Evolutionary conservation across 2,329 filamentous ascomycete species (phyloP), one percentile per base, ranked within the genome.

Genomic region (Colletotrichum magnum): DNA sequence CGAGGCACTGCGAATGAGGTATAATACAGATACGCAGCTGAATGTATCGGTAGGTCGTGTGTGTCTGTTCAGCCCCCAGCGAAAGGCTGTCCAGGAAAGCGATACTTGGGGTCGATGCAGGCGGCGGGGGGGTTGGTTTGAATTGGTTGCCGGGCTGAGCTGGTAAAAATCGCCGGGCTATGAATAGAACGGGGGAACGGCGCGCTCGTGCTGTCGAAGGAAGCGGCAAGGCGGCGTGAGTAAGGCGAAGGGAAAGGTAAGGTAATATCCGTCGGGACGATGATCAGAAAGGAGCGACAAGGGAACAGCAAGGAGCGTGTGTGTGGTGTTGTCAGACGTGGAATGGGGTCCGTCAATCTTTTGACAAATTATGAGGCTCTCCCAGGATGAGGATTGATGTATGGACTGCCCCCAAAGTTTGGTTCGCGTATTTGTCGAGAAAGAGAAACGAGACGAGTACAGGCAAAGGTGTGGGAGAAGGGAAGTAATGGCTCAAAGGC

Each of bases 101-200:
- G 45, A 62, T 48, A 43, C 63, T 68, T 58, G 64, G 63, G 52
- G 51, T 70, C 26, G 57, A 62, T 41, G 9, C 47, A 63, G 66
- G 45, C 41, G 52, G 60, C 32, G 28, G 51, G 59, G 59, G 68
- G 57, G 52, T 69, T 61, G 63, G 64, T 36, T 54, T 58, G 45
- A 28, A 60, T 54, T 54, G 66, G 32, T 66, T 60, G 66, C 66
- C 51, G 48, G 48, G 62, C 66, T 50, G 62, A 56, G 66, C 62
- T 60, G 62, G 54, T 21, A 51, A 3, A 65, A 48, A 36, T 36
- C 48, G 15, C 39, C 9, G 47, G 64, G 39, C 68, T 70, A 70
- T 70, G 68, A 70, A 68, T 70, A 68, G 68, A 70, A 58, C 51
- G 63, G 64, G 64, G 64, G 64, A 63, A 70, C 21, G 47, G 64